Percentiles rank a stretch among this genome's conserved stretches.
phyloP scores from a whole-genome alignment of 495 filamentous ascomycete species.

The Tuber aestivum region DNA sequence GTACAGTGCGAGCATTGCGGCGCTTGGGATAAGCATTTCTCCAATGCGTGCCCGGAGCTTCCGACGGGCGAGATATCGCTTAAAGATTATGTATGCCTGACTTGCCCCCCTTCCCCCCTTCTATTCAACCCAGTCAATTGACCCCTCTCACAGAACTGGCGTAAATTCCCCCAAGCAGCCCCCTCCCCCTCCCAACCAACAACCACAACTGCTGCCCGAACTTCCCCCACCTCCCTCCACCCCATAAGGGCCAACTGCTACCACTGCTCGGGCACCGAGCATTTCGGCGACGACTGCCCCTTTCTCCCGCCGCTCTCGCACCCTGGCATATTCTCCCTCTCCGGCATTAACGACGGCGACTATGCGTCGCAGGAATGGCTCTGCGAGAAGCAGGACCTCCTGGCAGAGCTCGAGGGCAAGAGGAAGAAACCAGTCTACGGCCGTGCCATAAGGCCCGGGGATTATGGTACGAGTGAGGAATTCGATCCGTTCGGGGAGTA shows the following conservation, averaged over 20 bases:
- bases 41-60: conserved; percentile 36
- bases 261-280: conserved; percentile 31
- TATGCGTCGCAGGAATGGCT: conserved; percentile 32
- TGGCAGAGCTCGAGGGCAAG: conserved; percentile 10
- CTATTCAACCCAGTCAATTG: background rate
- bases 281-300: conserved; percentile 41
- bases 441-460: background rate
- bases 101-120: conserved; percentile 6
- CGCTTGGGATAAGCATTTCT: conserved; percentile 39
- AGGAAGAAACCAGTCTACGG: background rate
- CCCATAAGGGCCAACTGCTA: conserved; percentile 26
- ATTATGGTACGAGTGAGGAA: background rate
- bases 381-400: conserved; percentile 23
- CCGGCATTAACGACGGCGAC: conserved; percentile 27
- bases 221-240: conserved; percentile 13
- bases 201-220: conserved; percentile 1
- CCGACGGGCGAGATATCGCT: conserved; percentile 6
- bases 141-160: conserved; percentile 25
- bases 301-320: conserved; percentile 22
- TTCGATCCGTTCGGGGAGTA: background rate
- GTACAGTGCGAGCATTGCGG: conserved; percentile 35
- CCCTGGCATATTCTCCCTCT: conserved; percentile 28
- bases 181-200: conserved; percentile 9
- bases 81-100: conserved; percentile 23
- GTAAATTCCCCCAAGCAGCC: conserved; percentile 24